phyloP scores from a whole-genome alignment of 306 rosid species.

The Vigna radiata region DNA sequence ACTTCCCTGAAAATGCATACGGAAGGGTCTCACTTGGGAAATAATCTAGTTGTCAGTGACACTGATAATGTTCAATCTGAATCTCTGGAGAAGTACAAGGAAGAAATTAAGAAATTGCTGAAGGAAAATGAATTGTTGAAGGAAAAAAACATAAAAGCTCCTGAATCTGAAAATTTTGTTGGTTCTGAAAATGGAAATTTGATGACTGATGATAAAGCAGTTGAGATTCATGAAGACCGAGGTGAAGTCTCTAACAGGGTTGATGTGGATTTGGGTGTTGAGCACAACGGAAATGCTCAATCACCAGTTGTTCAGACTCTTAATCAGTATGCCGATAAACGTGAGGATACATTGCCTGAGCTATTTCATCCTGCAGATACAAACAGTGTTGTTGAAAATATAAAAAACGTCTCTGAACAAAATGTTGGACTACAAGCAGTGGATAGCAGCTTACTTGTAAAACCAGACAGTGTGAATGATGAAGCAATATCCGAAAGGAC shows the following conservation, averaged over 20 bases:
- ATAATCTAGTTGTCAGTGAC: constrained; percentile 52
- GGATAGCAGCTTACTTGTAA: constrained; percentile 49
- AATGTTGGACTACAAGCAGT: constrained; percentile 51
- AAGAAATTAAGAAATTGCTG: constrained; percentile 77
- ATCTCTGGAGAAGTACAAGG: constrained; percentile 71
- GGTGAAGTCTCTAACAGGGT: constrained; percentile 49
- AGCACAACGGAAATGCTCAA: constrained; percentile 53
- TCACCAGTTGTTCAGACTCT: constrained; percentile 48
- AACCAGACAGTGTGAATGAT: constrained; percentile 52
- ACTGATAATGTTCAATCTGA: constrained; percentile 56
- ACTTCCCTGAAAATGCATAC: constrained; percentile 85
- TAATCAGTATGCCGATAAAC: constrained; percentile 49
- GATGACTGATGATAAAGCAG: constrained; percentile 65
- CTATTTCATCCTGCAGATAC: constrained; percentile 47
- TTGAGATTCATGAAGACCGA: constrained; percentile 82
- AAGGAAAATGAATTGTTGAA: constrained; percentile 76
- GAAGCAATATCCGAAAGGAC: constrained; percentile 64
- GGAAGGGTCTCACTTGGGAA: constrained; percentile 69
- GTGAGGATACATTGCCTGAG: constrained; percentile 57
- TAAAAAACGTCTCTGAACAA: constrained; percentile 50
- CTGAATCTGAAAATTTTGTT: constrained; percentile 48
- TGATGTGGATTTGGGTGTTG: constrained; percentile 50
- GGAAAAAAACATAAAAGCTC: constrained; percentile 51
- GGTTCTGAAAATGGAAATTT: constrained; percentile 52
- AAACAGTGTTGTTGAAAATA: constrained; percentile 46